Evolutionary conservation across 108 stramenopile genomes (phyloP), one percentile per base, ranked within the genome.

Genomic region (Mediolabrus comicus): DNA sequence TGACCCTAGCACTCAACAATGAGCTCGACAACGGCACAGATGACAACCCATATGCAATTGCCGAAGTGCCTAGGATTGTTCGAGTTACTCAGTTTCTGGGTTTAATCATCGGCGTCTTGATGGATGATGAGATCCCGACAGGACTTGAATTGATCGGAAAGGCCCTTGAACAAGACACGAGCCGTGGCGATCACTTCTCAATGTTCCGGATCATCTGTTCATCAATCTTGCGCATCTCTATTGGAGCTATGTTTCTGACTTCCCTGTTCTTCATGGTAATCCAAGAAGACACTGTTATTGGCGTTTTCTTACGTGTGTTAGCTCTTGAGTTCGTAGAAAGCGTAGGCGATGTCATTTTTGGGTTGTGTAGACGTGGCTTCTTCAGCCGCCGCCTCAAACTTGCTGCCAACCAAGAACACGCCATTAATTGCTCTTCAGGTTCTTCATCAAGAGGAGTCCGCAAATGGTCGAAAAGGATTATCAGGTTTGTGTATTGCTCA

Each of bases 31-130:
- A 71, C 10, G 52, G 41, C 10, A 54, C 62, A 10, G 38, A 35
- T 14, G 70, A 60, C 10, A 79, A 79, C 30, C 70, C 65, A 6
- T 41, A 67, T 5, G 77, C 30, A 25, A 7, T 79, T n/a, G 70
- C 70, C 11, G 70, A 59, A 22, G 69, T 79, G 17, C 39, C 27
- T 0, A 16, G 4, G 19, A 64, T 59, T 32, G 70, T 67, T 14
- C 33, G 70, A 1, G 46, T 67, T n/a, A 54, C 66, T 25, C 77
- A 79, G 38, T 77, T 54, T 62, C 41, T 71, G 39, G 77, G 68
- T 3, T 33, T 69, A 25, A 46, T 69, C 22, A 59, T 69, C 16
- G 68, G 68, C 30, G 53, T 25, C 29, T 22, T 27, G 22, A 57
- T 57, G 56, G 56, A 61, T 19, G 59, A 60, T 26, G 69, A 70